Base-by-base conservation (phyloP, 1,284 basidiomycete genomes). In the Volvariella volvacea region DNA sequence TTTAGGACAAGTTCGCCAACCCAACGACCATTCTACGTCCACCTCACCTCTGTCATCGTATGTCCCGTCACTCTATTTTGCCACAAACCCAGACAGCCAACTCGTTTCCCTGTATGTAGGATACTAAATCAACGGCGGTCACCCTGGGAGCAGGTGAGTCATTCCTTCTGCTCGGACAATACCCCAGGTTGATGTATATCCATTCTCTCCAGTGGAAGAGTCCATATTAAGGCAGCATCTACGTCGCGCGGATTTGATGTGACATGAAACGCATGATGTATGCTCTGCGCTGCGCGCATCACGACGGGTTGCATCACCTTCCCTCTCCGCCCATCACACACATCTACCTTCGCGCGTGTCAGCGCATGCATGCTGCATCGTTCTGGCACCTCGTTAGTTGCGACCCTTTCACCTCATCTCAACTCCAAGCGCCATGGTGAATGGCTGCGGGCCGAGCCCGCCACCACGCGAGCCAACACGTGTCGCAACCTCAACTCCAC, bases 1-100 rank as follows among this genome's bases (percentile, higher is more conserved):
- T 70, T 70, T 45, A 73, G 71, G 47, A 65, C 72, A 41, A 66
- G 69, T 47, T 83, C 83, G 1, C 78, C 78, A 3, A 68, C 78
- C 32, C 71, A 74, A 36, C 72, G 85, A 4, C 73, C 76, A 0
- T 85, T 86, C 58, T 82, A 78, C 52, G 72, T 80, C 40, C 80
- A 88, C 65, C 70, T 83, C 38, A 88, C 85, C 28, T 83, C 84
- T 44, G 83, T 87, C 41, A 74, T 85, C 46, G 82, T 84, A 53
- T 53, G 76, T 67, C 20, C 15, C 16, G 17, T 21, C 42, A 40
- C 48, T 30, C 41, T 42, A 32, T 38, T 12, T 33, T 45, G n/a
- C n/a, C n/a, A n/a, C n/a, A n/a, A n/a, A n/a, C n/a, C n/a, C n/a
- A n/a, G n/a, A n/a, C n/a, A n/a, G n/a, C n/a, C n/a, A 37, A 46